Percentiles rank a stretch among this genome's conserved stretches.
These are phyloP conservation scores for Sporopachydermia quercuum DNA, from an alignment of 805 yeast species.

Conservation along the genomic window DNA sequence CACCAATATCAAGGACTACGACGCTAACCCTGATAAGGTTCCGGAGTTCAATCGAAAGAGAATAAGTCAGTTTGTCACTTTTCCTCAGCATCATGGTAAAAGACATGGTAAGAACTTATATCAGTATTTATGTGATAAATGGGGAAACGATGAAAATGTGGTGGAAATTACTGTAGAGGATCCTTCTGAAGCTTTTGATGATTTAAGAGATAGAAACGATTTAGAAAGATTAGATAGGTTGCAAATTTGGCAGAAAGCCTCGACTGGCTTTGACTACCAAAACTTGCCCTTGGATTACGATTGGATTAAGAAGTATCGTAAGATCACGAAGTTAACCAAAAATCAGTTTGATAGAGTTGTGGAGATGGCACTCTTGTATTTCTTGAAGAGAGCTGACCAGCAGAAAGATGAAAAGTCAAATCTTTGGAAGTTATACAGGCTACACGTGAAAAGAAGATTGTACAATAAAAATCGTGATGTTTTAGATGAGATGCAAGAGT, in stretches of 20 bases:
- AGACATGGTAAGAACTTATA: constrained; percentile 64
- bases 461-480: constrained; percentile 45
- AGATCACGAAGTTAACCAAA: constrained; percentile 43
- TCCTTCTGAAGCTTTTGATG: constrained; percentile 87
- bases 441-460: constrained; percentile 59
- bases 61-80: constrained; percentile 72
- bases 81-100: constrained; percentile 71
- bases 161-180: constrained; percentile 82
- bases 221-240: constrained; percentile 30
- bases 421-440: constrained; percentile 21
- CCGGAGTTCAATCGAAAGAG: constrained; percentile 38
- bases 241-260: constrained; percentile 19
- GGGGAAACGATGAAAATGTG: constrained; percentile 39
- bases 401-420: constrained; percentile 6
- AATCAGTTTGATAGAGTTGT: constrained; percentile 65
- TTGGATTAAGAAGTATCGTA: constrained; percentile 28
- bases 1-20: constrained; percentile 37
- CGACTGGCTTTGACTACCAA: constrained; percentile 11
- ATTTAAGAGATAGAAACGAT: constrained; percentile 74
- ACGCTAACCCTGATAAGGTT: constrained; percentile 19
- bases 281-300: constrained; percentile 12
- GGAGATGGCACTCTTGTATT: constrained; percentile 55
- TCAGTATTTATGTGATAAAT: constrained; percentile 33
- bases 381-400: constrained; percentile 10
- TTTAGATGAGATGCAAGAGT: background rate